Evolutionary conservation across 345 rosid species (phyloP), one percentile per base, ranked within the genome.

Genomic region (Geranium rotundifolium): DNA sequence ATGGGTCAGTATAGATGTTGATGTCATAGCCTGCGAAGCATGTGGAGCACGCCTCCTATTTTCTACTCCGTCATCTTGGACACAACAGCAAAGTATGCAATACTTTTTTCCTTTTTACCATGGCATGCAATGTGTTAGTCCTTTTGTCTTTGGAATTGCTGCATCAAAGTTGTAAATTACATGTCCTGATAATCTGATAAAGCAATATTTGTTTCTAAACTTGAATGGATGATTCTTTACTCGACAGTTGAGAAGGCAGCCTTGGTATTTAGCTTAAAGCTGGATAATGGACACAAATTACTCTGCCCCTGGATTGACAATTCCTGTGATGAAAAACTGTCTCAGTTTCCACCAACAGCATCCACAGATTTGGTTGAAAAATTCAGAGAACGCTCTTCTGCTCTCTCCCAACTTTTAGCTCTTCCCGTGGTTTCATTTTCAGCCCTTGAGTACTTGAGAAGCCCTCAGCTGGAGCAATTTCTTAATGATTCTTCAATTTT

Each of bases 161-260:
- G 50, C 50, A 41, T 31, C 7, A 31, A 31, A 31, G 37, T 31
- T 31, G 37, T 3, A 31, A 31, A 31, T 31, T 7, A 41, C 12
- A 41, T 41, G 50, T 41, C 14, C 50, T 41, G 50, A 41, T 41
- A 3, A 12, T 9, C 50, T 6, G 50, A 17, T n/a, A 34, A 15
- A 4, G 19, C 57, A 16, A 2, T 39, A 65, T 67, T 58, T 41
- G 29, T 23, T 49, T 34, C 29, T 66, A 49, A 65, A 17, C 55
- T 62, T 78, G 46, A 61, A 30, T 58, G 67, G 63, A 27, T 41
- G 41, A 19, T 31, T 18, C 18, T 73, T 78, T 57, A 29, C 58
- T 59, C 8, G 72, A 16, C 82, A 86, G 99, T 90, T 77, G 99
- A 86, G 82, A 93, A 88, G 77, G 92, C 84, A 0, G 97, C 97